Evolutionary conservation across 257 asterid genomes (phyloP), one percentile per base, ranked within the genome.

Genomic region (Fraxinus excelsior): DNA sequence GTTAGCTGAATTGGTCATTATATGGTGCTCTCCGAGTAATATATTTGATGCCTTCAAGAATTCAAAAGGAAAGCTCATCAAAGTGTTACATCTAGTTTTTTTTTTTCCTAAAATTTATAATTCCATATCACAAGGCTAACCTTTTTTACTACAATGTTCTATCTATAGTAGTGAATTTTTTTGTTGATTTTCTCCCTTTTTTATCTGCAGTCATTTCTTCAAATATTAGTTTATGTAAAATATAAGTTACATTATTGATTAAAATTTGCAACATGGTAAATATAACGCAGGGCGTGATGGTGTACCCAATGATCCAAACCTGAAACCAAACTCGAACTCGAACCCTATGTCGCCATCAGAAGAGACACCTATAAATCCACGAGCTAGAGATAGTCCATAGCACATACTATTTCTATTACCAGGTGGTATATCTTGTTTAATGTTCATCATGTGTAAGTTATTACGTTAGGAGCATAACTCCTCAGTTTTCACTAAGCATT

Each of bases 291-390:
- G 67, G 23, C 1, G 3, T 0, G 14, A 10, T 53, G 46, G 44
- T 71, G 40, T 11, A 14, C 51, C 76, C 7, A 19, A 7, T 14
- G 60, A 49, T 5, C 64, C 71, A 14, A 77, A 73, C 67, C 28
- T 3, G 6, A 60, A 7, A 9, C 16, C 32, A 32, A 21, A 7
- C 31, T 16, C 67, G 67, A 68, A 28, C 31, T 28, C 31, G 31
- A 28, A 28, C 31, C 31, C 25, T 38, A 6, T 21, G 25, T 56
- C 81, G 76, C 19, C 67, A 0, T 26, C 3, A 26, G 82, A 73
- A n/a, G 88, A 84, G 62, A 32, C 23, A 46, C 88, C 86, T 40
- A 72, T 77, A 28, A 74, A 82, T 76, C 35, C 74, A 67, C 80
- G 60, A 23, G 71, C 78, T 32, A 12, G 26, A 19, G 65, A 18